phyloP scores from a whole-genome alignment of 192 early-diverging fungal species.

The Coemansia sp. region DNA sequence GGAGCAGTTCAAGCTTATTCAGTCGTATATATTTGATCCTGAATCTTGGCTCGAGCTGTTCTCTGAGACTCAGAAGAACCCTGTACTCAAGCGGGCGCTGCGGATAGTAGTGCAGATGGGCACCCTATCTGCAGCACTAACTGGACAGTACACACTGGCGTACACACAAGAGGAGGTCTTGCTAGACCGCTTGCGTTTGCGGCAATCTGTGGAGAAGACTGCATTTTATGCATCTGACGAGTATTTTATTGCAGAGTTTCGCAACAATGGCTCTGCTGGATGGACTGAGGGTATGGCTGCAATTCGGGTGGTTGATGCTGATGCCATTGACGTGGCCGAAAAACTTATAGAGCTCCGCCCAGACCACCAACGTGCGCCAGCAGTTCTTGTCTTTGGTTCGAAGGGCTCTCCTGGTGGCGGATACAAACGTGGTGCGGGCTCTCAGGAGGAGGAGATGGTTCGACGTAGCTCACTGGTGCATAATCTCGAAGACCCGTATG shows the following conservation, averaged over 20 bases:
- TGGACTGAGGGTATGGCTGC: slow-evolving; percentile 52
- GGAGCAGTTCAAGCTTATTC: slow-evolving; percentile 43
- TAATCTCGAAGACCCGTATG: slow-evolving; percentile 52
- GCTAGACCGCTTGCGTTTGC: slow-evolving; percentile 39
- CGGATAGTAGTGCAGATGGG: slow-evolving; percentile 54
- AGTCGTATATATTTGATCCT: slow-evolving; percentile 40
- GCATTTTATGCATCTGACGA: slow-evolving; percentile 45
- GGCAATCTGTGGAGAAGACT: slow-evolving; percentile 38
- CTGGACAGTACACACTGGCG: slow-evolving; percentile 44
- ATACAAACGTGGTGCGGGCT: slow-evolving; percentile 50
- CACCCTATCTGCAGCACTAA: slow-evolving; percentile 45
- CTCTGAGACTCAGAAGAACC: slow-evolving; percentile 41
- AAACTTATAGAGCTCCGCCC: slow-evolving; percentile 44
- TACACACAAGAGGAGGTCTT: slow-evolving; percentile 47
- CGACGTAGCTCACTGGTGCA: slow-evolving; percentile 50
- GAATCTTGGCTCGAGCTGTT: slow-evolving; percentile 43
- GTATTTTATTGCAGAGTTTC: slow-evolving; percentile 48
- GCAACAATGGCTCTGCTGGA: slow-evolving; percentile 51
- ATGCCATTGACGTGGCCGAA: slow-evolving; percentile 37
- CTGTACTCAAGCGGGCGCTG: slow-evolving; percentile 44
- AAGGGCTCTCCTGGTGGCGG: slow-evolving; percentile 53
- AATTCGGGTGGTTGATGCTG: slow-evolving; percentile 44
- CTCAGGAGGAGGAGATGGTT: slow-evolving; percentile 52
- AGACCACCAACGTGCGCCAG: slow-evolving; percentile 42
- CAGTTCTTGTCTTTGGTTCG: slow-evolving; percentile 46